Evolutionary conservation across 2,329 filamentous ascomycete species (phyloP).

Genomic region (Diplocarpon mali): DNA sequence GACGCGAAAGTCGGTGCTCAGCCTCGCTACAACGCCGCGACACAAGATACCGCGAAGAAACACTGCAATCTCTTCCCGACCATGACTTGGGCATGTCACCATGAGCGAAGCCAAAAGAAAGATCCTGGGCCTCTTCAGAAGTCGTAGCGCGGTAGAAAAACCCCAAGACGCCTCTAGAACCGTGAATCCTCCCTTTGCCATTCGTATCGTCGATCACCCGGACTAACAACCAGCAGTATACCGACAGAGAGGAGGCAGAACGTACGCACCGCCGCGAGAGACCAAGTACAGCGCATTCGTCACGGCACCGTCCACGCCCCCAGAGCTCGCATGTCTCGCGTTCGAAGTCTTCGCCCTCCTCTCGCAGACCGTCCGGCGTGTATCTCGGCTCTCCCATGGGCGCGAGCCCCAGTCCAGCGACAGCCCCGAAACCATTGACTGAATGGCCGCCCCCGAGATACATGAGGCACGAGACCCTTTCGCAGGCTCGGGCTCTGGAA

Average conservation of each 20-base stretch:
- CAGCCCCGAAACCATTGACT: conserved; percentile 29
- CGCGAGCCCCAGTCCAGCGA: conserved; percentile 3
- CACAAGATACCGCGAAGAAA: background rate
- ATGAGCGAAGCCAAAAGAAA: conserved; percentile 24
- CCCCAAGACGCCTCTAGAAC: conserved; percentile 28
- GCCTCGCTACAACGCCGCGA: conserved; percentile 8
- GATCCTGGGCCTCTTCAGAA: conserved; percentile 35
- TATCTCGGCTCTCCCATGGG: background rate
- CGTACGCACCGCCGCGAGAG: conserved; percentile 24
- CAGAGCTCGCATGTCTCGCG: conserved; percentile 2
- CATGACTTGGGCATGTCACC: conserved; percentile 2
- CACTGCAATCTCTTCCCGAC: background rate
- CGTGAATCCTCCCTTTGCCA: conserved; percentile 4
- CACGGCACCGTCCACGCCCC: background rate
- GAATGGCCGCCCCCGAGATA: conserved; percentile 48
- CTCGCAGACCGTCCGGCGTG: background rate
- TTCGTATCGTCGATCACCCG: background rate
- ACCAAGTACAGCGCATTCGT: conserved; percentile 21
- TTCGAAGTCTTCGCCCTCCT: background rate
- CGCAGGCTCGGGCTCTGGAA: conserved; percentile 42
- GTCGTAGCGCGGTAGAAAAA: conserved; percentile 33
- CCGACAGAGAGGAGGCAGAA: conserved; percentile 5
- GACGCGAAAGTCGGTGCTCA: conserved; percentile 1
- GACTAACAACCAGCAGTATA: background rate
- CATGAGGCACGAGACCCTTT: conserved; percentile 37